A percentile compares a stretch with the other conserved stretches of the same genome.
Evolutionary conservation across 2,329 filamentous ascomycete genomes (phyloP).

Genomic region (Ascochyta lentis): DNA sequence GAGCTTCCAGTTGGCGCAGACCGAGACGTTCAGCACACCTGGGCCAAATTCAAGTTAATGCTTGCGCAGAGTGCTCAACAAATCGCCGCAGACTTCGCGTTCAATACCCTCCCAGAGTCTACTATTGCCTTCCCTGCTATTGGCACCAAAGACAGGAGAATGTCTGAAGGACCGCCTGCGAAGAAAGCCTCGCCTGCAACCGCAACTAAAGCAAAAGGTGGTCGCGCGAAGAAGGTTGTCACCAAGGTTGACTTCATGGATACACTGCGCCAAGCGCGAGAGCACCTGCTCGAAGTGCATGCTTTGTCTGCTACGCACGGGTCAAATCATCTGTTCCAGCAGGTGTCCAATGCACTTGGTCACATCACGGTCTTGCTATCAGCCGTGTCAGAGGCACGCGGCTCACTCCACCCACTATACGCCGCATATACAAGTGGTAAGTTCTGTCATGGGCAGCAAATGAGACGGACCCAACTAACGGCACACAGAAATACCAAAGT

Average conservation of each 20-base stretch:
- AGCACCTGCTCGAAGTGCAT: conserved; percentile 70
- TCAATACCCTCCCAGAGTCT: conserved; percentile 89
- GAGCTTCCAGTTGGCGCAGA: conserved; percentile 45
- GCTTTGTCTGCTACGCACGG: conserved; percentile 59
- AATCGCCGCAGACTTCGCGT: conserved; percentile 81
- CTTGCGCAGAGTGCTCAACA: conserved; percentile 72
- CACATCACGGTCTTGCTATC: conserved; percentile 50
- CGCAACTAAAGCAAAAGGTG: conserved; percentile 20
- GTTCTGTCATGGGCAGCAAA: not conserved
- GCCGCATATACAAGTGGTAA: conserved; percentile 49
- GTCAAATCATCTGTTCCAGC: conserved; percentile 64
- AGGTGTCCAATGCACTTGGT: conserved; percentile 45
- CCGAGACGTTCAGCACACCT: conserved; percentile 57
- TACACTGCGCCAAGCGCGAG: conserved; percentile 69
- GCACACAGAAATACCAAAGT: conserved; percentile 70
- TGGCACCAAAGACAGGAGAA: conserved; percentile 33
- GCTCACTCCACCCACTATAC: conserved; percentile 48
- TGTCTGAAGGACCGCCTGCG: conserved; percentile 27
- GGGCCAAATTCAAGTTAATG: conserved; percentile 71
- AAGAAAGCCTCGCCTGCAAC: conserved; percentile 24
- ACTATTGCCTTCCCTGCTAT: conserved; percentile 86
- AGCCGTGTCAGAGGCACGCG: conserved; percentile 41
- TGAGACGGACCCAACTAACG: conserved; percentile 7
- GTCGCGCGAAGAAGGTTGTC: conserved; percentile 32
- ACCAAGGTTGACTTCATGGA: conserved; percentile 59